phyloP scores from a whole-genome alignment of 169 alveolate genomes.

The Plasmodium coatneyi region DNA sequence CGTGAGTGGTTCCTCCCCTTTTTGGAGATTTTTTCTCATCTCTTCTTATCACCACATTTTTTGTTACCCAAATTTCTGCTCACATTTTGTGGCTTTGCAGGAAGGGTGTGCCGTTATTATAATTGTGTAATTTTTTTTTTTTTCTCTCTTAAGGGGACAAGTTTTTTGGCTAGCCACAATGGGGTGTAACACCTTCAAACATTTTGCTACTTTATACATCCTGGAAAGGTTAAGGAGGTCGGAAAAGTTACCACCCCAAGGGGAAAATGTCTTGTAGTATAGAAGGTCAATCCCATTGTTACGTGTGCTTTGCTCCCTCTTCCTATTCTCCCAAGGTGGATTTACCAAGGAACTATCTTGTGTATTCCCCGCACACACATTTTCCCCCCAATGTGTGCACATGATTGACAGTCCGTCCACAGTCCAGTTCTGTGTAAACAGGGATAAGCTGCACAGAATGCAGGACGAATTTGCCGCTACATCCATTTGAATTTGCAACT shows the following conservation, averaged over 20 bases:
- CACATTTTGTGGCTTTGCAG: neutral
- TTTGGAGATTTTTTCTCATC: neutral
- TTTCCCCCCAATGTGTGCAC: neutral
- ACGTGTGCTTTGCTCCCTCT: neutral
- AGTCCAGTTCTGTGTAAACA: neutral
- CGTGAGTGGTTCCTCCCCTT: neutral
- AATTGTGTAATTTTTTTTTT: neutral
- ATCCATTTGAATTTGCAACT: neutral
- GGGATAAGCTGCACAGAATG: neutral
- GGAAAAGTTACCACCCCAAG: neutral
- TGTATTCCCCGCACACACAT: neutral
- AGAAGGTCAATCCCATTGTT: neutral
- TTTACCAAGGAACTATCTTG: neutral
- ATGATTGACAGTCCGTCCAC: neutral
- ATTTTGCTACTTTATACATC: neutral
- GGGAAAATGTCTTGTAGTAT: neutral
- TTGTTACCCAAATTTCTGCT: neutral
- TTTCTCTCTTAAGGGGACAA: neutral
- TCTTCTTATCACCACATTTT: neutral
- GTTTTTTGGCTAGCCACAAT: neutral
- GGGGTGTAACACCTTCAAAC: neutral
- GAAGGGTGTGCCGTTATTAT: neutral
- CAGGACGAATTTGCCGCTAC: neutral
- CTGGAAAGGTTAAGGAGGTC: neutral
- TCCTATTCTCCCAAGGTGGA: neutral